These are phyloP conservation scores for Tolypocladium amazonense DNA, from an alignment of 2,329 filamentous ascomycete species.

Conservation along the genomic window DNA sequence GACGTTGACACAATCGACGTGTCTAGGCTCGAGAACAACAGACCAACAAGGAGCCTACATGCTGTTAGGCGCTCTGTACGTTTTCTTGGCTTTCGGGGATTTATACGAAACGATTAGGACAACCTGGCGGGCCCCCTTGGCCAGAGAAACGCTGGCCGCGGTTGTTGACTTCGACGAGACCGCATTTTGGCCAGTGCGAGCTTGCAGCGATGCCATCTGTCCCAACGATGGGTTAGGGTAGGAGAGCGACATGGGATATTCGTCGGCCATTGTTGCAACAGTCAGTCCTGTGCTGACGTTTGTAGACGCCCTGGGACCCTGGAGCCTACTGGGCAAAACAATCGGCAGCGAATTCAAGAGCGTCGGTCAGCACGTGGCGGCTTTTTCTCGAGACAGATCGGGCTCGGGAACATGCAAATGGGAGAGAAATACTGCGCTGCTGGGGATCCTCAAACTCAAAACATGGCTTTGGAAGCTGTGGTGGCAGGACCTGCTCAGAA, in stretches of 20 bases:
- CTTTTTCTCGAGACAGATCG: neutral
- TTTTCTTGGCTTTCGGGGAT: too few relatives aligned
- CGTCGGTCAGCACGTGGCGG: neutral
- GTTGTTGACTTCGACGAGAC: neutral
- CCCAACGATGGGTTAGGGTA: conserved; percentile 14
- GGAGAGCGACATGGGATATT: conserved; percentile 5
- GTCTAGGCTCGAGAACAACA: conserved; percentile 47
- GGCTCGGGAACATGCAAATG: neutral
- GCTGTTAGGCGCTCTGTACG: conserved; percentile 5
- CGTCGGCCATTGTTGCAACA: neutral
- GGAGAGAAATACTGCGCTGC: too few relatives aligned
- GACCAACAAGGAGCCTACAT: conserved; percentile 35
- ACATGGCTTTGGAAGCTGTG: neutral
- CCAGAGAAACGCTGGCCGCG: neutral
- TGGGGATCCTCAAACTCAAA: neutral
- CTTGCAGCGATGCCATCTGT: conserved; percentile 7
- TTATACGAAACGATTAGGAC: conserved; percentile 24
- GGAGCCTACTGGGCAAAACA: neutral
- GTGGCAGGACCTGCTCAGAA: neutral
- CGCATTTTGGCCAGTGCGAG: neutral
- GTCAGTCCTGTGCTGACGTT: neutral
- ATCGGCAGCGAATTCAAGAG: neutral
- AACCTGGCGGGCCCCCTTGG: conserved; percentile 12
- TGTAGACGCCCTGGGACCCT: neutral
- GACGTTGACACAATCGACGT: conserved; percentile 49